Percentiles rank a stretch among this genome's conserved stretches.
Evolutionary conservation across 192 early-diverging fungal genomes (phyloP).

Genomic region (Coemansia sp.): DNA sequence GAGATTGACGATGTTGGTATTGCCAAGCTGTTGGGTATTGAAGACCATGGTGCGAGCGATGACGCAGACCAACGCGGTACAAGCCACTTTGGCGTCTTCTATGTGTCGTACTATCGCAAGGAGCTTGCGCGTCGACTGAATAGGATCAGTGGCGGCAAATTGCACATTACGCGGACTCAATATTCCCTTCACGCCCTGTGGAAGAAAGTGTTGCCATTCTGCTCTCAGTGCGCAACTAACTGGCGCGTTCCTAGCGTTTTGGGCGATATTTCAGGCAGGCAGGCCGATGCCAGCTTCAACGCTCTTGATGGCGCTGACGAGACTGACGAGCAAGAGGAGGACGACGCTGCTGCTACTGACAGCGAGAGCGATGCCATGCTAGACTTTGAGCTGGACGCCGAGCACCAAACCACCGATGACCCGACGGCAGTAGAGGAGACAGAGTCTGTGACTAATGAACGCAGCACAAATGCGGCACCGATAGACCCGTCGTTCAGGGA

Average conservation of each 20-base stretch:
- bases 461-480: conserved; percentile 1
- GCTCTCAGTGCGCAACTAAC: conserved; percentile 14
- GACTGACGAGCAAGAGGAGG: background rate
- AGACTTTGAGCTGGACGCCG: background rate
- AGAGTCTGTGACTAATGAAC: background rate
- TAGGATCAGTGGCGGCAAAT: conserved; percentile 41
- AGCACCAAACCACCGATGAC: background rate
- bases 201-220: conserved; percentile 18
- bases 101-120: conserved; percentile 23
- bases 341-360: background rate
- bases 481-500: conserved; percentile 47
- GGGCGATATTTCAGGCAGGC: background rate
- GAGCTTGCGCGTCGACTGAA: conserved; percentile 36
- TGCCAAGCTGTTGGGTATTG: conserved; percentile 20
- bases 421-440: background rate
- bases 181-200: conserved; percentile 20
- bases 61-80: background rate
- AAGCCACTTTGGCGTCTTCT: conserved; percentile 4
- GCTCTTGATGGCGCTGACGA: conserved; percentile 1
- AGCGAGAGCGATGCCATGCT: background rate
- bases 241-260: conserved; percentile 4
- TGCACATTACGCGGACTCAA: conserved; percentile 31
- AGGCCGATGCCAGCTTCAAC: background rate
- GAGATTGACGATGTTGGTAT: conserved; percentile 17
- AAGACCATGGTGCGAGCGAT: background rate